These are phyloP conservation scores for Trichoderma endophyticum DNA, from an alignment of 2,329 filamentous ascomycete genomes.

Conservation along the genomic window DNA sequence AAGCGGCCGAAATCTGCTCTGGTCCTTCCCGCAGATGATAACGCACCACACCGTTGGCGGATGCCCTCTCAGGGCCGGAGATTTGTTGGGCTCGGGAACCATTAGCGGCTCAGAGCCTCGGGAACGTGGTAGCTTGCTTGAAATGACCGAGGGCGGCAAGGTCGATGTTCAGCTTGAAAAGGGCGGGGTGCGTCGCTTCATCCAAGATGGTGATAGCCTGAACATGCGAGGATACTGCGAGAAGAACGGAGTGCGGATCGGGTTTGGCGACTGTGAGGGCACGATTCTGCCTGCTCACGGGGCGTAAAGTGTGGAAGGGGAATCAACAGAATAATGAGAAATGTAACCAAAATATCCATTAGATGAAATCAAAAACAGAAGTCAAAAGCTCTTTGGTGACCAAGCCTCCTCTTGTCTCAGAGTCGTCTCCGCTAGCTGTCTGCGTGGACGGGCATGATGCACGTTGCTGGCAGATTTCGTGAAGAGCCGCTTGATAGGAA, in stretches of 20 bases:
- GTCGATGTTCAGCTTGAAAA: conserved; percentile 56
- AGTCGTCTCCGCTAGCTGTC: background rate
- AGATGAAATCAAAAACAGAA: background rate
- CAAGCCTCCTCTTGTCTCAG: background rate
- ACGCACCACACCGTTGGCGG: conserved; percentile 76
- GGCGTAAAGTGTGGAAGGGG: background rate
- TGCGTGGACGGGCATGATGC: background rate
- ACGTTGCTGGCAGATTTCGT: background rate
- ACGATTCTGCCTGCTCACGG: conserved; percentile 19
- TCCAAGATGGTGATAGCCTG: conserved; percentile 72
- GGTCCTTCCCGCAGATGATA: conserved; percentile 81
- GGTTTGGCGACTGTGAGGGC: conserved; percentile 60
- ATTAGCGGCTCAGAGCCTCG: conserved; percentile 64
- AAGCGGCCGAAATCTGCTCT: conserved; percentile 55
- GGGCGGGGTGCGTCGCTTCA: conserved; percentile 66
- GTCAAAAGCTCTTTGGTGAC: background rate
- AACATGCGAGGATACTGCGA: conserved; percentile 65
- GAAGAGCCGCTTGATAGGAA: background rate
- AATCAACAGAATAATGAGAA: background rate
- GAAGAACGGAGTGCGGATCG: conserved; percentile 63
- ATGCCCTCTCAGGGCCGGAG: conserved; percentile 70
- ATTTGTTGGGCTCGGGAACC: conserved; percentile 74
- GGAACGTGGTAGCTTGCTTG: conserved; percentile 66
- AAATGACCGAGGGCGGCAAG: conserved; percentile 70
- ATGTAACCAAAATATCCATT: background rate